Base-by-base conservation (phyloP, 2,329 filamentous ascomycete species). In the Diaporthe destruens region DNA sequence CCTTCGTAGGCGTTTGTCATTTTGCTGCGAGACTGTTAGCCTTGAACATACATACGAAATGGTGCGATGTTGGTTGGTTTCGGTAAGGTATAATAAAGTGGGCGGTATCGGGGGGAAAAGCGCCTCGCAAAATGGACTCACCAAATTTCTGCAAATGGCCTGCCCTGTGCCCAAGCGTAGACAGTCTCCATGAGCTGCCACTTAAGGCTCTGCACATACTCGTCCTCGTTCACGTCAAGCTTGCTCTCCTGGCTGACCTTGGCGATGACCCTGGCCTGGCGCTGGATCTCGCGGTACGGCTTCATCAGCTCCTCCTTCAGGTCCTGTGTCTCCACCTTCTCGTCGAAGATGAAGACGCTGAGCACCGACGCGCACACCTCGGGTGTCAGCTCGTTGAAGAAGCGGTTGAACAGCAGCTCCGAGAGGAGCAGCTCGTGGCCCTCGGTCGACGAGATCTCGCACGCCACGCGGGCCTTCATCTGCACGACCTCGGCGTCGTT, bases 1-100 rank as follows among this genome's bases (percentile, higher is more conserved):
- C 96, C 96, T 85, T 99, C 96, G 83, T 98, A 99, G 36, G 96
- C 94, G 78, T 98, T 96, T 36, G 96, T 98, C 95, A 99, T 98
- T 94, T 97, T 97, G 84, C 96, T 79, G 76, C 81, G 66, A 68
- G 76, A 65, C 76, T 51, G 71, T 67, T 42, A 69, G 39, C 66
- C 29, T 47, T 11, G n/a, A 12, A 29, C 0, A 20, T 29, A 18
- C 6, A 23, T 42, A 14, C 18, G 14, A 20, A 2, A 36, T 2
- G 1, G 11, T 7, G 57, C 23, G 34, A 16, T 23, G 14, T 25
- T 16, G 23, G 20, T 6, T 12, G 34, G 25, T 32, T 12, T 23
- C 34, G 14, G 1, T 8, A 7, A n/a, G 44, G 44, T 20, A n/a
- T n/a, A n/a, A n/a, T n/a, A 9, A 6, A 1, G n/a, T 1, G 42